Conservation (phyloP, 257 asterid genomes). For the Anisodus acutangulus region DNA sequence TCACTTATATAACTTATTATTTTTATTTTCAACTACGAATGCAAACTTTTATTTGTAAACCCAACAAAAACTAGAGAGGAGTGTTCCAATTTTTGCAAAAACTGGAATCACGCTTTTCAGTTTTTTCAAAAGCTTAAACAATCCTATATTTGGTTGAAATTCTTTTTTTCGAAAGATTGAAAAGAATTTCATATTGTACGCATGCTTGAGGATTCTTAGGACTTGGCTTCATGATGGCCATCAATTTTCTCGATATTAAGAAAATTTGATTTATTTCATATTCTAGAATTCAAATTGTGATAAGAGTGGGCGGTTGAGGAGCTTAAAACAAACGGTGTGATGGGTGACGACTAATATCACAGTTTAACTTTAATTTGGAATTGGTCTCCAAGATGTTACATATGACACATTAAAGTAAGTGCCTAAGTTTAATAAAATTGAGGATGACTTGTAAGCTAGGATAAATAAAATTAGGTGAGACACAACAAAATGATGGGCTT, state of each 20-base stretch:
- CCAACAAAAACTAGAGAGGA: background rate
- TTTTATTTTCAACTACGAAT: too few relatives aligned
- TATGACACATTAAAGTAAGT: background rate
- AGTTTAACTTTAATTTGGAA: conserved; percentile 11
- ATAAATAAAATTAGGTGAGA: background rate
- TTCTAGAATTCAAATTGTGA: background rate
- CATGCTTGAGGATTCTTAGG: background rate
- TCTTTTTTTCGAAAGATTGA: background rate
- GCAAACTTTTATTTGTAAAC: too few relatives aligned
- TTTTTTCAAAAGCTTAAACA: background rate
- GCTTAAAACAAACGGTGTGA: conserved; percentile 2
- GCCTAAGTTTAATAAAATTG: background rate
- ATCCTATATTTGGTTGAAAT: background rate
- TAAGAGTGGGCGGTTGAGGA: background rate
- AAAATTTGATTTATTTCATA: background rate
- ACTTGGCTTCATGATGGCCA: background rate
- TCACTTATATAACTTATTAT: too few relatives aligned
- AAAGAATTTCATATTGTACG: background rate
- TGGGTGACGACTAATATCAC: background rate
- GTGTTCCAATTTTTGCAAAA: background rate
- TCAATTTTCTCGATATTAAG: background rate
- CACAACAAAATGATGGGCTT: background rate
- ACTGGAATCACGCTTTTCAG: background rate
- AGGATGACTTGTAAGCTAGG: background rate
- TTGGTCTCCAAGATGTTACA: conserved; percentile 19